A percentile compares a stretch with the other conserved stretches of the same genome.
These are phyloP conservation scores for Ilex aquifolium DNA, from an alignment of 257 asterid genomes.

Conservation along the genomic window DNA sequence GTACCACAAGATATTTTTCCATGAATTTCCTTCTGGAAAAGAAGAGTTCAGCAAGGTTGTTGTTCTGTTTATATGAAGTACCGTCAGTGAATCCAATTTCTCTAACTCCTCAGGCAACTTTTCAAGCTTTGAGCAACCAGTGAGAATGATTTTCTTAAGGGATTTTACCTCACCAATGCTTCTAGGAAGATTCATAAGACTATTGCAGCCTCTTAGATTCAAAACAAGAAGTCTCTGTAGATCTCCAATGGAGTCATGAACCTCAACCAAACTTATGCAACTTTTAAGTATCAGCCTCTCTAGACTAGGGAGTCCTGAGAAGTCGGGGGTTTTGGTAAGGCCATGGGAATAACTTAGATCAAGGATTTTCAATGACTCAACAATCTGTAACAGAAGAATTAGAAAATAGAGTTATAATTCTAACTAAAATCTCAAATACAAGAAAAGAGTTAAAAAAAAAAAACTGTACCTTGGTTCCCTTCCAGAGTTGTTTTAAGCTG, in stretches of 20 bases:
- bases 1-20: conserved; percentile 2
- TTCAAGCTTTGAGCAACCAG: conserved; percentile 14
- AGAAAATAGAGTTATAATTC: background rate
- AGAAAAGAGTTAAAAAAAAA: background rate
- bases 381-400: conserved; percentile 5
- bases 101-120: conserved; percentile 2
- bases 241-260: conserved; percentile 18
- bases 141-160: conserved; percentile 5
- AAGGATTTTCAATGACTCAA: conserved; percentile 2
- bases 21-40: background rate
- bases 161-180: conserved; percentile 7
- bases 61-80: conserved; percentile 7
- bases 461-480: conserved; percentile 13
- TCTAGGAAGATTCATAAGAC: conserved; percentile 8
- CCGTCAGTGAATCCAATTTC: conserved; percentile 8
- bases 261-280: conserved; percentile 14
- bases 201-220: conserved; percentile 12
- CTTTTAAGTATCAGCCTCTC: conserved; percentile 11
- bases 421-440: background rate
- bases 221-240: conserved; percentile 6
- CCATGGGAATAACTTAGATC: conserved; percentile 1
- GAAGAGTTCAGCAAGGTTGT: background rate
- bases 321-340: background rate
- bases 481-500: conserved; percentile 16
- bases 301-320: conserved; percentile 9